Percentiles rank a stretch among this genome's conserved stretches.
Conservation (phyloP, 2,329 filamentous ascomycete species). For the Botrytis cinerea region DNA sequence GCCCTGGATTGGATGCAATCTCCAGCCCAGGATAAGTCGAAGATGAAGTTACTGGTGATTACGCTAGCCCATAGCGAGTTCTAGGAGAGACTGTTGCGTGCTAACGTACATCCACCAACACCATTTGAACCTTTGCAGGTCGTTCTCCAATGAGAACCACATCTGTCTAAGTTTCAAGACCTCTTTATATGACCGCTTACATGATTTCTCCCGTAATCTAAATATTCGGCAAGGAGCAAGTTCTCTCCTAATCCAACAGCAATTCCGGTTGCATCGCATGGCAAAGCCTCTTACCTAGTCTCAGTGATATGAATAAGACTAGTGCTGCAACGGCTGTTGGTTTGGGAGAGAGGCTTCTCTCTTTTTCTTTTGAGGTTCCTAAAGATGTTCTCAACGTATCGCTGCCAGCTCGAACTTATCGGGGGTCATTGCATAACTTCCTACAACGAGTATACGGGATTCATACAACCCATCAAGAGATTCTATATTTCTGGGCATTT, state of each 20-base stretch:
- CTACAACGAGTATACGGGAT: no score
- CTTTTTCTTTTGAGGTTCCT: no score
- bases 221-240: neutral
- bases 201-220: neutral
- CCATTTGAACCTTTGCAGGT: neutral
- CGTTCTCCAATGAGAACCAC: neutral
- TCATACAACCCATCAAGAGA: neutral
- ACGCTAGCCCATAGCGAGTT: neutral
- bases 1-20: neutral
- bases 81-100: neutral
- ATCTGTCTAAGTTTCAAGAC: neutral
- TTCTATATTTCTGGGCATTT: neutral
- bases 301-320: no score
- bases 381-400: no score
- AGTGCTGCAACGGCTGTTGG: no score
- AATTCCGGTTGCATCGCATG: no score
- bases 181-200: conserved; percentile 3
- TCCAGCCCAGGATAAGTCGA: neutral
- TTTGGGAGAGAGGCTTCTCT: no score
- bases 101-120: neutral
- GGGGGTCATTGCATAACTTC: no score
- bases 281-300: no score
- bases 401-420: no score
- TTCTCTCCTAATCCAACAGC: neutral
- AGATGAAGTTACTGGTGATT: neutral